Conservation (phyloP, 495 filamentous ascomycete species). For the Elaphomyces granulatus region DNA sequence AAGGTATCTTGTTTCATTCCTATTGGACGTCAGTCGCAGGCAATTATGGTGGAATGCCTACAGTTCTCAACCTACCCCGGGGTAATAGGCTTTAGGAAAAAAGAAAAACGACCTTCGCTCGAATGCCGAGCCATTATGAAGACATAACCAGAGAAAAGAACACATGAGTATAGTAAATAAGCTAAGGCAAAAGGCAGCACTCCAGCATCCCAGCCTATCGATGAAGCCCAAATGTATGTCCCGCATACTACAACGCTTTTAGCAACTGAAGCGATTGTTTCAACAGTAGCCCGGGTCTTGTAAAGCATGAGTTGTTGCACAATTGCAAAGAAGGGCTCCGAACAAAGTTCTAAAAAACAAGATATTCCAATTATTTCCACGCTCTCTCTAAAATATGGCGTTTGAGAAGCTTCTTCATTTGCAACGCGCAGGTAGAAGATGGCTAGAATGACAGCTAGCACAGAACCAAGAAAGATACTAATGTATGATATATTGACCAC, state of each 20-base stretch:
- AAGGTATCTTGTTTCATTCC: conserved; percentile 31
- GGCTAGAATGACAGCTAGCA: conserved; percentile 45
- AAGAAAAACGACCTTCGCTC: conserved; percentile 39
- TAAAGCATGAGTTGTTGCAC: conserved; percentile 69
- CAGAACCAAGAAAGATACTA: conserved; percentile 52
- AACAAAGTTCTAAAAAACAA: conserved; percentile 61
- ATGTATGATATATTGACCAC: conserved; percentile 82
- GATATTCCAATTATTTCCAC: conserved; percentile 60
- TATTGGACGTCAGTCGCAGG: too few species aligned
- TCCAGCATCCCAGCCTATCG: conserved; percentile 38
- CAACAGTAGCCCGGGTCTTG: conserved; percentile 62
- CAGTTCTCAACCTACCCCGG: conserved; percentile 33
- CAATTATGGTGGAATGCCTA: too few species aligned
- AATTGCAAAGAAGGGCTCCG: conserved; percentile 75
- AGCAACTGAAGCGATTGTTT: conserved; percentile 60
- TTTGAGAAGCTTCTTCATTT: conserved; percentile 35
- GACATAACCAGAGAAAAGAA: conserved; percentile 53
- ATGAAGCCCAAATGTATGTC: conserved; percentile 42
- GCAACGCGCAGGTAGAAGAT: conserved; percentile 48
- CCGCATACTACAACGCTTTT: conserved; percentile 61
- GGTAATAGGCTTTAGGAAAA: conserved; percentile 32
- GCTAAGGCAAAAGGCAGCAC: conserved; percentile 83
- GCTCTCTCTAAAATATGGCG: conserved; percentile 46
- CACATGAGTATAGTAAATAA: conserved; percentile 59
- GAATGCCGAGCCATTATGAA: conserved; percentile 32